Evolutionary conservation across 345 rosid species (phyloP).

Genomic region (Salix arbutifolia): DNA sequence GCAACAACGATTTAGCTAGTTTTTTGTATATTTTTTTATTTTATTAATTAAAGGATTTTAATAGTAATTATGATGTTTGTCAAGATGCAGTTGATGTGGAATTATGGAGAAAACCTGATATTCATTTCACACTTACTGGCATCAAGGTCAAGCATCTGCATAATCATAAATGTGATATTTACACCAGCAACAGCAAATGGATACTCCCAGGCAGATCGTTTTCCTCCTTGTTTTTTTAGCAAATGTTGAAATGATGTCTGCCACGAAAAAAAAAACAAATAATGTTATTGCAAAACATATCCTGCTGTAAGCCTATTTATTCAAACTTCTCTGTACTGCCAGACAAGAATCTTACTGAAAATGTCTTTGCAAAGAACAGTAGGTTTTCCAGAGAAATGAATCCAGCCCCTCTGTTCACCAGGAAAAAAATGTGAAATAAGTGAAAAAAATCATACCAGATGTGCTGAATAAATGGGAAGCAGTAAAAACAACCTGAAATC

Average conservation of each 20-base stretch:
- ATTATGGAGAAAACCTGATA: not conserved
- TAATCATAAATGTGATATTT: slow-evolving; percentile 91
- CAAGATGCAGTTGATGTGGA: not conserved
- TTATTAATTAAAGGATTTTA: not conserved
- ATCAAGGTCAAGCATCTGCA: slow-evolving; percentile 94
- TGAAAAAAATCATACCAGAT: not conserved
- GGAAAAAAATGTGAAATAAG: not conserved
- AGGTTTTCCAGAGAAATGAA: slow-evolving; percentile 90
- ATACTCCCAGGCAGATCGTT: slow-evolving; percentile 88
- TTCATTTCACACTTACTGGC: slow-evolving; percentile 53
- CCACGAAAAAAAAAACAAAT: not conserved
- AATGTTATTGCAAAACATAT: not conserved
- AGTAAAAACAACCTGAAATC: slow-evolving; percentile 63
- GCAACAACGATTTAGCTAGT: no score
- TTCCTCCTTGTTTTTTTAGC: slow-evolving; percentile 68
- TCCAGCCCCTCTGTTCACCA: slow-evolving; percentile 76
- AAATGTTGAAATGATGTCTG: slow-evolving; percentile 74
- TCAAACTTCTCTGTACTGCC: not conserved
- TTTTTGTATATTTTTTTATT: no score
- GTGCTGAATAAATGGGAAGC: not conserved
- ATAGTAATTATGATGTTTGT: not conserved
- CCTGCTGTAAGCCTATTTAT: not conserved
- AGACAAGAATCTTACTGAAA: slow-evolving; percentile 45
- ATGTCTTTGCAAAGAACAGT: slow-evolving; percentile 85
- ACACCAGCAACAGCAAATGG: slow-evolving; percentile 99